Evolutionary conservation across 2,329 filamentous ascomycete genomes (phyloP).

Genomic region (Clarireedia monteithiana): DNA sequence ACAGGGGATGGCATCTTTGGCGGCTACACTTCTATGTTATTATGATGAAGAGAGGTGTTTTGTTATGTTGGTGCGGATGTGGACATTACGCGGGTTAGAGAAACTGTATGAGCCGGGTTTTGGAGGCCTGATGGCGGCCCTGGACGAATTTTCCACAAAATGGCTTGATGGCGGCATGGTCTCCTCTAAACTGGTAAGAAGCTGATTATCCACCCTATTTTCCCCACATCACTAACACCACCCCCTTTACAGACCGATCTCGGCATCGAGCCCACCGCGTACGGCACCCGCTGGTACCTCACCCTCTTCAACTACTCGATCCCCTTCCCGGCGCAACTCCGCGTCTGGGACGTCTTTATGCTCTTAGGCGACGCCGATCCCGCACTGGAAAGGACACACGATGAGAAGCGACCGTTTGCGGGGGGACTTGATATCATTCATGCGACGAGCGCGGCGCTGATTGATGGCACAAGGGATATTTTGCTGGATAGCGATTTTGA

Average conservation of each 20-base stretch:
- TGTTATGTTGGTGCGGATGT: conserved; percentile 92
- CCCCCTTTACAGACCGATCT: conserved; percentile 53
- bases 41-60: conserved; percentile 94
- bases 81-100: conserved; percentile 80
- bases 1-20: conserved; percentile 93
- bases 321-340: conserved; percentile 86
- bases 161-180: conserved; percentile 78
- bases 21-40: conserved; percentile 88
- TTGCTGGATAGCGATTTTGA: conserved; percentile 92
- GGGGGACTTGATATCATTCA: conserved; percentile 80
- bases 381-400: conserved; percentile 12
- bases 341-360: conserved; percentile 98
- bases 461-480: conserved; percentile 83
- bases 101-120: conserved; percentile 80
- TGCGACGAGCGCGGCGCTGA: conserved; percentile 80
- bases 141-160: conserved; percentile 74
- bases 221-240: conserved; percentile 9
- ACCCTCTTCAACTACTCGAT: conserved; percentile 97
- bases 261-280: conserved; percentile 79
- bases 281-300: conserved; percentile 94
- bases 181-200: conserved; percentile 69
- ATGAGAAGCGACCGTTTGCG: conserved; percentile 37
- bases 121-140: conserved; percentile 73
- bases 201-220: conserved; percentile 28
- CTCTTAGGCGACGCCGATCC: conserved; percentile 72